phyloP scores from a whole-genome alignment of 1,284 basidiomycete genomes.

The Pyrrhoderma noxium region DNA sequence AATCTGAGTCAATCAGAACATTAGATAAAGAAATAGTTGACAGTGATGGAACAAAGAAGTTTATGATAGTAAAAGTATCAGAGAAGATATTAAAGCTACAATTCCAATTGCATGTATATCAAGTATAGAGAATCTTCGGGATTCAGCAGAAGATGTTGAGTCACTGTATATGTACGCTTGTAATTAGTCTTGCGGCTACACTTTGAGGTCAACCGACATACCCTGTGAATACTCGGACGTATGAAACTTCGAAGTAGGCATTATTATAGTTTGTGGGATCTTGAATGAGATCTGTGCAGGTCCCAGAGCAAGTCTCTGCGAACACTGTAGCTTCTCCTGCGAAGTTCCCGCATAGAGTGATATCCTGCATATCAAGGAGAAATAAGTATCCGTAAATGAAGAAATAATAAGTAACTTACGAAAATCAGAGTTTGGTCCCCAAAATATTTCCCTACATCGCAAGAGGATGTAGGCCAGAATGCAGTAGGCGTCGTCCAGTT shows the following conservation, averaged over 20 bases:
- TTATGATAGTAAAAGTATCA: too few relatives aligned
- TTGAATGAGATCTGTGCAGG: conserved; percentile 19
- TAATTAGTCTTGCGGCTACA: too few relatives aligned
- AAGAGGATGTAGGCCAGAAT: conserved; percentile 14
- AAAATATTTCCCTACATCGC: conserved; percentile 14
- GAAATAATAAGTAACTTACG: neutral
- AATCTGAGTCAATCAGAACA: too few relatives aligned
- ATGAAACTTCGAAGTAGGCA: conserved; percentile 21
- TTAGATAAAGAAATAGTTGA: too few relatives aligned
- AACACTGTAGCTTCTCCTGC: conserved; percentile 19
- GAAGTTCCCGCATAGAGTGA: conserved; percentile 21
- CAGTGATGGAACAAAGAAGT: too few relatives aligned
- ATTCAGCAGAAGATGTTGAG: too few relatives aligned
- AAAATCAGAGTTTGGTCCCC: conserved; percentile 10
- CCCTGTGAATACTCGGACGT: conserved; percentile 19
- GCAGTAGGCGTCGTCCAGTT: conserved; percentile 14
- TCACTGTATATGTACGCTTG: too few relatives aligned
- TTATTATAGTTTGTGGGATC: conserved; percentile 19
- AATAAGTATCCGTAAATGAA: neutral
- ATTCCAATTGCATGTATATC: too few relatives aligned
- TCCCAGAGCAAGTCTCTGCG: conserved; percentile 18
- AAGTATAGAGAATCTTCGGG: too few relatives aligned
- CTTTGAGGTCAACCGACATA: conserved; percentile 5
- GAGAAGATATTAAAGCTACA: too few relatives aligned
- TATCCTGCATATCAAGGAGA: conserved; percentile 14